Evolutionary conservation across 148 eudicot genomes (phyloP).

Genomic region (Silene uniflora): DNA sequence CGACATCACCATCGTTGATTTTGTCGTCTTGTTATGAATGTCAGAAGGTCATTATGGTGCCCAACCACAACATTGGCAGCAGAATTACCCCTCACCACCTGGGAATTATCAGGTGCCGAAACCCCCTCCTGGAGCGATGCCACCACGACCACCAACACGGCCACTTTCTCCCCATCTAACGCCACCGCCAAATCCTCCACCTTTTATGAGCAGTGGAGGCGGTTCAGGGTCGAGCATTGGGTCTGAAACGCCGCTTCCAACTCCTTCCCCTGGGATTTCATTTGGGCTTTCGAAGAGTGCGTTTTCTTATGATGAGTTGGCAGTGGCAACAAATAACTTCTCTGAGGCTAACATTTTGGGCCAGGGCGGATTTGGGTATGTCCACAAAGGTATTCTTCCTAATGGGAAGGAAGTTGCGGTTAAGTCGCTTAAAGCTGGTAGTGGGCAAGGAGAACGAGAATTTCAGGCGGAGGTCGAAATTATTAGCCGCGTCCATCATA

Average conservation of each 20-base stretch:
- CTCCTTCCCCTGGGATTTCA: constrained; percentile 77
- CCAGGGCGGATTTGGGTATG: constrained; percentile 98
- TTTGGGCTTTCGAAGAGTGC: constrained; percentile 74
- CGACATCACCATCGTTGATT: constrained; percentile 2
- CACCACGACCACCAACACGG: constrained; percentile 54
- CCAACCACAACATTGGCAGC: constrained; percentile 75
- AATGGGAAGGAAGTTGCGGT: constrained; percentile 95
- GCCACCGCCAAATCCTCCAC: constrained; percentile 43
- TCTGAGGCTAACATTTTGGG: constrained; percentile 83
- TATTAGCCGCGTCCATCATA: constrained; percentile 96
- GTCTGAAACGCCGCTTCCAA: constrained; percentile 49
- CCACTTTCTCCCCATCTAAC: constrained; percentile 41
- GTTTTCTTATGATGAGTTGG: constrained; percentile 80
- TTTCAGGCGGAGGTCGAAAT: constrained; percentile 97
- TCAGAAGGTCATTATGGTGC: constrained; percentile 62
- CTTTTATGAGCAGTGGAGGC: constrained; percentile 69
- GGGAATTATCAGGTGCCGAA: constrained; percentile 58
- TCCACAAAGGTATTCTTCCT: constrained; percentile 85
- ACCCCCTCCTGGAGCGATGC: constrained; percentile 48
- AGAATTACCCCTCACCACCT: constrained; percentile 57
- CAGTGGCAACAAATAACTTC: constrained; percentile 85
- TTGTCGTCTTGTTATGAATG: constrained; percentile 13
- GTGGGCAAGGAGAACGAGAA: constrained; percentile 96
- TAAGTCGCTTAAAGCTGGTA: constrained; percentile 86
- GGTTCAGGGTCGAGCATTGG: constrained; percentile 82